Evolutionary conservation across 352 stramenopile species (phyloP), one percentile per base, ranked within the genome.

Genomic region (Globisporangium orthogonon): DNA sequence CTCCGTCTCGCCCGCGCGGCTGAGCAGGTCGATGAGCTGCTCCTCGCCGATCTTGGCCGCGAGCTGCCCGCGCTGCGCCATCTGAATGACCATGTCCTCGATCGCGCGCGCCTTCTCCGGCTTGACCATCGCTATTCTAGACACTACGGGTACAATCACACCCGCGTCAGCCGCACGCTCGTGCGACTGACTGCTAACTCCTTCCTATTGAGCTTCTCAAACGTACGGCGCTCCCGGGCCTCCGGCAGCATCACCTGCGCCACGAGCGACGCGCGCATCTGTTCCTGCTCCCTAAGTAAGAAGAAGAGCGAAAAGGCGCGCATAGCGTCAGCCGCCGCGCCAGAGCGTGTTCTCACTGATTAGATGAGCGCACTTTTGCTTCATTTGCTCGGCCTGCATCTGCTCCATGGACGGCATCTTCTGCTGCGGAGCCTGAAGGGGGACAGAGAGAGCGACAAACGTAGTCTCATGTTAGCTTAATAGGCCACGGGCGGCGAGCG

Each of bases 91-190:
- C 79, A 89, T 88, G 51, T 91, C 85, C 67, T 92, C 85, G 47
- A 94, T 87, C 28, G 78, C 81, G 14, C 80, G 79, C 23, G 85
- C 80, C 67, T 94, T 94, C 61, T 94, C 83, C 2, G 85, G 83
- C 76, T 94, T 94, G 11, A 94, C 85, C 54, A 94, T 94, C 44
- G 80, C 76, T 83, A 94, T 89, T 83, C 83, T 82, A 50, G 79
- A 83, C 53, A 94, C 85, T 94, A 28, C 14, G 23, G 23, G 23
- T 23, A 23, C 23, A 23, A 23, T 23, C 23, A 23, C 23, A 6
- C 47, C 18, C n/a, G 17, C 31, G 33, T 23, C 33, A 5, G 10
- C 4, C 33, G 10, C 33, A 37, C 33, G 33, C 33, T 37, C 33
- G 6, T 33, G 14, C 30, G 15, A 15, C 28, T 52, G 15, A 15